phyloP scores from a whole-genome alignment of 2,329 filamentous ascomycete genomes.

The Talaromyces sp. region DNA sequence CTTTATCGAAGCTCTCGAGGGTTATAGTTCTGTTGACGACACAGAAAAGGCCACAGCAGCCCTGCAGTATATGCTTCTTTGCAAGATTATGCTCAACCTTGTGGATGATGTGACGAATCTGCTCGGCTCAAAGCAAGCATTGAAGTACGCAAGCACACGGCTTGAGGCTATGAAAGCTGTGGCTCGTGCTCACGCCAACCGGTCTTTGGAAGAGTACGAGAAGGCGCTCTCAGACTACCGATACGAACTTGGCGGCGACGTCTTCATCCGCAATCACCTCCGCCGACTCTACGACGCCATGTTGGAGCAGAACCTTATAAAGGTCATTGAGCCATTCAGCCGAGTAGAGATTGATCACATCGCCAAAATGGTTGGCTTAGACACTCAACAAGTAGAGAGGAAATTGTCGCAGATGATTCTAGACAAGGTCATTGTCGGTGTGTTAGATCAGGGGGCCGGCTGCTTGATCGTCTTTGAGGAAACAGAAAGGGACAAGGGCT shows the following conservation, averaged over 20 bases:
- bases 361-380: slow-evolving; percentile 94
- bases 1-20: slow-evolving; percentile 98
- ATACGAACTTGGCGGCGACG: slow-evolving; percentile 88
- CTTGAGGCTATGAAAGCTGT: slow-evolving; percentile 99
- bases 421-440: slow-evolving; percentile 97
- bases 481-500: slow-evolving; percentile 85
- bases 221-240: slow-evolving; percentile 84
- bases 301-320: slow-evolving; percentile 98
- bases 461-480: slow-evolving; percentile 98
- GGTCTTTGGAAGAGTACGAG: slow-evolving; percentile 96
- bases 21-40: slow-evolving; percentile 92
- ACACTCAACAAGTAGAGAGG: slow-evolving; percentile 93
- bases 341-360: slow-evolving; percentile 96
- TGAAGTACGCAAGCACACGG: slow-evolving; percentile 92
- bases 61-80: slow-evolving; percentile 98
- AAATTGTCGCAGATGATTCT: slow-evolving; percentile 99
- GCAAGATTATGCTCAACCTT: slow-evolving; percentile 99
- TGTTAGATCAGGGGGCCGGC: slow-evolving; percentile 94
- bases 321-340: slow-evolving; percentile 98
- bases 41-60: slow-evolving; percentile 87
- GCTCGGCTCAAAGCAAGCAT: slow-evolving; percentile 92
- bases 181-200: slow-evolving; percentile 89
- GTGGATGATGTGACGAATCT: slow-evolving; percentile 94
- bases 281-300: slow-evolving; percentile 95
- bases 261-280: slow-evolving; percentile 96